Evolutionary conservation across 2,329 filamentous ascomycete species (phyloP).

Genomic region (Chrysoporthe cubensis): DNA sequence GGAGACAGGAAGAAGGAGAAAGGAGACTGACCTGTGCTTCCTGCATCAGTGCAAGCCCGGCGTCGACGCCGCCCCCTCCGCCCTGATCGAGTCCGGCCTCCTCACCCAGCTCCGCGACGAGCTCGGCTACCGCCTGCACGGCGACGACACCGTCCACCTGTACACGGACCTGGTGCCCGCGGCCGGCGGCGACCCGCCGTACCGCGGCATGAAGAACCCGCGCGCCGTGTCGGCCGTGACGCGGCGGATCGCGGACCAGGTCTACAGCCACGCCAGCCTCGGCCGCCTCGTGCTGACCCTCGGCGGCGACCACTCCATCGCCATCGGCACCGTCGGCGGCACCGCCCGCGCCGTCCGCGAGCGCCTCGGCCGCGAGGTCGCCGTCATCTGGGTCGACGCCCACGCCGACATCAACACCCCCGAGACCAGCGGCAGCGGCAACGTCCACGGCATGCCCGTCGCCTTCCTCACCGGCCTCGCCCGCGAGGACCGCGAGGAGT

Average conservation of each 20-base stretch:
- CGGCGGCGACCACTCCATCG: constrained; percentile 94
- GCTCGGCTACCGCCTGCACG: constrained; percentile 84
- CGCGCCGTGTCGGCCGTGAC: constrained; percentile 85
- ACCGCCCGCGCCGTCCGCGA: constrained; percentile 86
- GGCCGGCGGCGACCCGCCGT: constrained; percentile 66
- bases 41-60: constrained; percentile 77
- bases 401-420: constrained; percentile 98
- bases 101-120: constrained; percentile 82
- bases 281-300: constrained; percentile 91
- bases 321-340: constrained; percentile 89
- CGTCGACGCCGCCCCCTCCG: constrained; percentile 87
- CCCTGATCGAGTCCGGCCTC: constrained; percentile 86
- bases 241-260: constrained; percentile 75
- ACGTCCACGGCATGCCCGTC: constrained; percentile 98
- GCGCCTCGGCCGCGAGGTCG: constrained; percentile 79
- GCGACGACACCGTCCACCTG: constrained; percentile 79
- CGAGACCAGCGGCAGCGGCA: constrained; percentile 85
- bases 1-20: too few species aligned
- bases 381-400: constrained; percentile 98
- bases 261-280: constrained; percentile 81
- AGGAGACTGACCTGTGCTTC: constrained; percentile 8
- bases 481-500: constrained; percentile 72
- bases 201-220: constrained; percentile 94
- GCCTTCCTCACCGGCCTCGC: constrained; percentile 88
- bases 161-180: constrained; percentile 77